A percentile compares a stretch with the other conserved stretches of the same genome.
phyloP scores from a whole-genome alignment of 2,329 filamentous ascomycete genomes.

The Sphaerostilbella broomeana region DNA sequence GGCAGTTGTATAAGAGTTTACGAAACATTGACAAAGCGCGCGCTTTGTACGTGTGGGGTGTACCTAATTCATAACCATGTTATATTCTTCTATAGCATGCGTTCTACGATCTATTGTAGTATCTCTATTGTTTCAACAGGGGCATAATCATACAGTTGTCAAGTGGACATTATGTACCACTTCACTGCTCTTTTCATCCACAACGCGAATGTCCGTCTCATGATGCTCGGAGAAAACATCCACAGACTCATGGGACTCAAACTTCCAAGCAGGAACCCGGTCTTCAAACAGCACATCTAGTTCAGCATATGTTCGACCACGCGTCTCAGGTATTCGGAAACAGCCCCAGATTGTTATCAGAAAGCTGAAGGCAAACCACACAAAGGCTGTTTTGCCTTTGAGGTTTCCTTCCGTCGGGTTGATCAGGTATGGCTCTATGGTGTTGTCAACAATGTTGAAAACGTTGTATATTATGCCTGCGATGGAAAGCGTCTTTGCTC shows the following conservation, averaged over 20 bases:
- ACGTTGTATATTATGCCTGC: slow-evolving; percentile 18
- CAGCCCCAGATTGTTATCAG: slow-evolving; percentile 19
- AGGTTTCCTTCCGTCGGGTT: slow-evolving; percentile 30
- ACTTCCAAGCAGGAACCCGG: slow-evolving; percentile 19
- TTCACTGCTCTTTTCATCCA: too few species aligned
- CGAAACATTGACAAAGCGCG: too few species aligned
- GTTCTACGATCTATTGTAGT: too few species aligned
- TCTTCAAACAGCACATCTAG: slow-evolving; percentile 25
- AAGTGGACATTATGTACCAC: too few species aligned
- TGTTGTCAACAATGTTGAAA: slow-evolving; percentile 16
- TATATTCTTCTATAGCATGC: too few species aligned
- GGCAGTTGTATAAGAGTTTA: too few species aligned
- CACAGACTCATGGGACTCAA: slow-evolving; percentile 22
- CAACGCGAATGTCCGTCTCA: too few species aligned
- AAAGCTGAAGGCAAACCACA: slow-evolving; percentile 13
- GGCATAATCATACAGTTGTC: too few species aligned
- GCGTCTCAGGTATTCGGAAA: slow-evolving; percentile 22
- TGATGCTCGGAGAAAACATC: slow-evolving; percentile 1
- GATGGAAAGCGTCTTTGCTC: slow-evolving; percentile 19
- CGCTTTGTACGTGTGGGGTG: too few species aligned
- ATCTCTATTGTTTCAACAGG: too few species aligned
- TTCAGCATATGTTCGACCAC: slow-evolving; percentile 22
- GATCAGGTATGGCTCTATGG: slow-evolving; percentile 27
- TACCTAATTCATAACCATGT: too few species aligned
- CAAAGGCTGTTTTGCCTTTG: slow-evolving; percentile 26